Evolutionary conservation across 2,329 filamentous ascomycete species (phyloP).

Genomic region (Bipolaris sorokiniana): DNA sequence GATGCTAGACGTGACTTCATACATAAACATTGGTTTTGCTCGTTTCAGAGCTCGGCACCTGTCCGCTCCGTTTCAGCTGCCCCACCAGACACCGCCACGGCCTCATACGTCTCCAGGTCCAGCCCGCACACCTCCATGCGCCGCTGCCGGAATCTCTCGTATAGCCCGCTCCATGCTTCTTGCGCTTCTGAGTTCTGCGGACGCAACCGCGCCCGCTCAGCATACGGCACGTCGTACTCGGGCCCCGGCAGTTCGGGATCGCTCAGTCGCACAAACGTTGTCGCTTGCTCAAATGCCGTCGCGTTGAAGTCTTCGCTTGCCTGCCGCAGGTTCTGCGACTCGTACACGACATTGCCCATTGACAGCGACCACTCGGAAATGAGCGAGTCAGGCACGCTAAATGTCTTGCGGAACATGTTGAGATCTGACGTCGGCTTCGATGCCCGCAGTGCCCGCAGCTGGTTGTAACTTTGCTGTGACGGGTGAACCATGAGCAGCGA

Average conservation of each 20-base stretch:
- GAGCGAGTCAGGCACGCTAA: constrained; percentile 40
- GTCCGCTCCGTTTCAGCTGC: constrained; percentile 8
- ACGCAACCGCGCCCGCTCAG: constrained; percentile 48
- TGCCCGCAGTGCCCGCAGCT: constrained; percentile 38
- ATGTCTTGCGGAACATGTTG: constrained; percentile 43
- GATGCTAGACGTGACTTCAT: background rate
- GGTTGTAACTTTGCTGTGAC: constrained; percentile 40
- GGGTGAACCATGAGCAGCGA: constrained; percentile 50
- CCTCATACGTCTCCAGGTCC: constrained; percentile 55
- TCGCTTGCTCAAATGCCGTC: constrained; percentile 51
- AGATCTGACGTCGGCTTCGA: constrained; percentile 38
- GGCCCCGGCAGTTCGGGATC: constrained; percentile 58
- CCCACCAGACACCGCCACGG: constrained; percentile 25
- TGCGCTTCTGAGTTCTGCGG: constrained; percentile 56
- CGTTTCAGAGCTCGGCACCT: constrained; percentile 17
- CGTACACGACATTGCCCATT: constrained; percentile 49
- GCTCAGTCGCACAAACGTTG: constrained; percentile 55
- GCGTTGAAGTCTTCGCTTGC: constrained; percentile 51
- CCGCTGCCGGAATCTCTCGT: constrained; percentile 56
- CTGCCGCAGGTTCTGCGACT: constrained; percentile 41
- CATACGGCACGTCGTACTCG: constrained; percentile 58
- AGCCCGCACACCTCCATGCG: constrained; percentile 61
- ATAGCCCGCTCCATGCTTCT: constrained; percentile 58
- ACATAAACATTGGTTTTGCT: constrained; percentile 5
- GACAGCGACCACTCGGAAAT: constrained; percentile 49